phyloP scores from a whole-genome alignment of 768 basidiomycete genomes.

The Leccinum rimulosum region DNA sequence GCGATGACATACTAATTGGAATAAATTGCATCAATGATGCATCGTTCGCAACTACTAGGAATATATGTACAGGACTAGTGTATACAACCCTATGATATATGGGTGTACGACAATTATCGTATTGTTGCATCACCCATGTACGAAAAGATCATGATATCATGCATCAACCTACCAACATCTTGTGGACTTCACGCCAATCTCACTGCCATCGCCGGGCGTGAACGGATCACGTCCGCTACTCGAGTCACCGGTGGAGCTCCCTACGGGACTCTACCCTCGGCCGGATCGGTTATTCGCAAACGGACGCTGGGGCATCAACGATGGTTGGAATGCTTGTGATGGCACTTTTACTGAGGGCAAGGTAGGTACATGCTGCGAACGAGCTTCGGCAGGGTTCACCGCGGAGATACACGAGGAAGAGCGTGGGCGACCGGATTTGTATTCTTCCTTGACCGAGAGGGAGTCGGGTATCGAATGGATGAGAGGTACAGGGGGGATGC shows the following conservation, averaged over 20 bases:
- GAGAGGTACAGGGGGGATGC: constrained; percentile 29
- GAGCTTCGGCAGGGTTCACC: constrained; percentile 9
- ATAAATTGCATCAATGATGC: no score
- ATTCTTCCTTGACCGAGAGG: constrained; percentile 28
- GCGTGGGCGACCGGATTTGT: constrained; percentile 14
- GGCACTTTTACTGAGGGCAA: constrained; percentile 20
- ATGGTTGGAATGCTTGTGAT: constrained; percentile 9
- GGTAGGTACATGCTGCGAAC: constrained; percentile 12
- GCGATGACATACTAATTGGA: no score
- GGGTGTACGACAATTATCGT: no score
- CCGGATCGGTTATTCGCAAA: constrained; percentile 44
- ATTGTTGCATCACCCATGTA: no score
- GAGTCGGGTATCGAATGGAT: constrained; percentile 32
- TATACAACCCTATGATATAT: no score
- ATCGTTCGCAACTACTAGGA: no score
- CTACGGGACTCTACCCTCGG: constrained; percentile 64
- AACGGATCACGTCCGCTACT: constrained; percentile 73
- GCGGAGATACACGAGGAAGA: constrained; percentile 9
- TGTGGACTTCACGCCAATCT: constrained; percentile 33
- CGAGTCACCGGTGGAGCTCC: constrained; percentile 81
- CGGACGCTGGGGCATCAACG: constrained; percentile 45
- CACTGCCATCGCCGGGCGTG: constrained; percentile 80
- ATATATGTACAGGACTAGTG: no score
- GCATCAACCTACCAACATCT: no score
- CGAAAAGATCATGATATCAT: no score